Evolutionary conservation across 75 land plant genomes (phyloP), one percentile per base, ranked within the genome.

Genomic region (Sequoia sempervirens): DNA sequence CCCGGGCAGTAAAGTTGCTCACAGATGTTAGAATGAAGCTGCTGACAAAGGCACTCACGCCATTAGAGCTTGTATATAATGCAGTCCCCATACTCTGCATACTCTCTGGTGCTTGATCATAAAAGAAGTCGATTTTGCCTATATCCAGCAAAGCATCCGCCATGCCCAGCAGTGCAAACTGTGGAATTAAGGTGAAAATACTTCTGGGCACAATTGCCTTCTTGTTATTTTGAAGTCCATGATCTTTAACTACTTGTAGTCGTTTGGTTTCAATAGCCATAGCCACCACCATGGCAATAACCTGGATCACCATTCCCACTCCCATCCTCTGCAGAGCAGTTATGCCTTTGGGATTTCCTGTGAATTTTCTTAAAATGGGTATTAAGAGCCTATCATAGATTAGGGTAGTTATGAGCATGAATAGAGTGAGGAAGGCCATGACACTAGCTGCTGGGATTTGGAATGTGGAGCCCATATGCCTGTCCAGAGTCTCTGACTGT

Each of bases 31-130:
- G 85, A 17, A 94, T 79, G 38, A 94, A 84, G 53, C 91, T 89
- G 47, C 93, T 91, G 0, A 92, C 37, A 74, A 93, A 94, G 52
- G 86, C 90, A 70, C 96, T 94, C 20, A 88, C 75, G 38, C 93
- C 96, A 15, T 88, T 58, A n/a, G 54, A 85, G 20, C 89, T 88
- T 23, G 84, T 83, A 30, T 84, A 85, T 74, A 89, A 88, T 5
- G 94, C 88, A 76, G 94, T 88, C n/a, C 91, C 87, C 82, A 83
- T 86, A 83, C 92, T 91, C 83, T 90, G 89, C 92, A 93, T 91
- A 79, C 87, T 88, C 47, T 91, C 90, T 3, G 96, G 96, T 2
- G 93, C 93, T 53, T 95, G 96, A 66, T 95, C 94, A 66, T 95
- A 95, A 82, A 95, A 95, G 79, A 95, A 93, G 83, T 95, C 96